Evolutionary conservation across 2,329 filamentous ascomycete species (phyloP), one percentile per base, ranked within the genome.

Genomic region (Rosellinia necatrix): DNA sequence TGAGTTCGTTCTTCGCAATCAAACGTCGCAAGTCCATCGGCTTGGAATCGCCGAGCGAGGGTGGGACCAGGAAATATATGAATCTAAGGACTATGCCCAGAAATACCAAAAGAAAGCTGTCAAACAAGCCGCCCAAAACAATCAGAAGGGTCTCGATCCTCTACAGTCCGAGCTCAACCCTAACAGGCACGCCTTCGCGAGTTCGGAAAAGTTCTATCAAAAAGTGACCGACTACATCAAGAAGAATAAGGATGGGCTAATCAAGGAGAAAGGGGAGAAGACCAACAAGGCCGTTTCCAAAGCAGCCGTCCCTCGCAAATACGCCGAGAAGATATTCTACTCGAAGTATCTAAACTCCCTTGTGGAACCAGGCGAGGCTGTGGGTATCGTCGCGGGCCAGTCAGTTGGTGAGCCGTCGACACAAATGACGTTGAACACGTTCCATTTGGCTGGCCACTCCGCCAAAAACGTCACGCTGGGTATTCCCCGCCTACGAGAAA

Each of bases 351-450:
- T 97, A 64, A 89, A 88, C 65, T 96, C 92, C 2, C 82, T 97
- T 7, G 89, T 97, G 21, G 93, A 99, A 67, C 91, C 94, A 24
- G 94, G 94, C 41, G 96, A 99, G 76, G 93, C 94, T 22, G 92
- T 99, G 22, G 94, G 94, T 64, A 96, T 99, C 61, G 91, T 99
- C 56, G 96, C 96, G 47, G 92, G 92, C 8, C 94, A 99, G 75
- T 97, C 93, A 27, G 87, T 99, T 37, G 94, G 94, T 70, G 96
- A 99, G 71, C 94, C 96, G 7, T 97, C 92, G 2, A 99, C 94
- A 9, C 94, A 99, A 74, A 99, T 99, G 96, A 99, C 96, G 6
- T 79, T 99, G 52, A 99, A 99, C 76, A 99, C 96, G 24, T 99
- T 99, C 84, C 94, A 99, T 83, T 90, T 99, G 84, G 94, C 94